Conservation (phyloP, 1,284 basidiomycete genomes). For the Malassezia slooffiae region DNA sequence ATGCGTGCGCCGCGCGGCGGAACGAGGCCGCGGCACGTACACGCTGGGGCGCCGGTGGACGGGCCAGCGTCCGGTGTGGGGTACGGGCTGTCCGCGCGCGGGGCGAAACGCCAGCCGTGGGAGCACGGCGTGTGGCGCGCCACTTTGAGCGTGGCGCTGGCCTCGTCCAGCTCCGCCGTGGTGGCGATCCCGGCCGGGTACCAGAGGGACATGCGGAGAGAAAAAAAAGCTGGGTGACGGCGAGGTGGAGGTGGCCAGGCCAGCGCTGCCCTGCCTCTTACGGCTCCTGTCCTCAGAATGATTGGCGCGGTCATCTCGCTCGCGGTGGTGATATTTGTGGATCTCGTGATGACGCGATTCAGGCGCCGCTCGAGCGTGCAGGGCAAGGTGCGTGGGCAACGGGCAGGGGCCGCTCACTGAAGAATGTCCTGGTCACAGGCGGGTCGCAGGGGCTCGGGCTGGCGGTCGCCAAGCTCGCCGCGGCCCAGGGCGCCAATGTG, state of each 20-base stretch:
- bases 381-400: slow-evolving; percentile 7
- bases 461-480: slow-evolving; percentile 59
- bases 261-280: no score
- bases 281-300: no score
- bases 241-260: no score
- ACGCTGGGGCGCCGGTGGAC: not conserved
- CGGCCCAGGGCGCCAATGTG: slow-evolving; percentile 64
- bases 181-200: slow-evolving; percentile 2
- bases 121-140: slow-evolving; percentile 12
- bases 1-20: slow-evolving; percentile 1
- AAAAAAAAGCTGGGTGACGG: no score
- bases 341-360: no score
- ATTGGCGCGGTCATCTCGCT: no score
- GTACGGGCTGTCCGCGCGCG: slow-evolving; percentile 2
- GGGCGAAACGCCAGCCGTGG: slow-evolving; percentile 6
- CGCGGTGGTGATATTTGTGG: no score
- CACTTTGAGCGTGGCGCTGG: slow-evolving; percentile 10
- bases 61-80: no score
- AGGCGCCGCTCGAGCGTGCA: not conserved
- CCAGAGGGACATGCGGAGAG: slow-evolving; percentile 1
- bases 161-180: not conserved
- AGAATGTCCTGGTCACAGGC: slow-evolving; percentile 57
- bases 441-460: slow-evolving; percentile 70
- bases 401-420: not conserved
- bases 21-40: slow-evolving; percentile 3